phyloP scores from a whole-genome alignment of 2,329 filamentous ascomycete species.

The Emericellopsis atlantica region DNA sequence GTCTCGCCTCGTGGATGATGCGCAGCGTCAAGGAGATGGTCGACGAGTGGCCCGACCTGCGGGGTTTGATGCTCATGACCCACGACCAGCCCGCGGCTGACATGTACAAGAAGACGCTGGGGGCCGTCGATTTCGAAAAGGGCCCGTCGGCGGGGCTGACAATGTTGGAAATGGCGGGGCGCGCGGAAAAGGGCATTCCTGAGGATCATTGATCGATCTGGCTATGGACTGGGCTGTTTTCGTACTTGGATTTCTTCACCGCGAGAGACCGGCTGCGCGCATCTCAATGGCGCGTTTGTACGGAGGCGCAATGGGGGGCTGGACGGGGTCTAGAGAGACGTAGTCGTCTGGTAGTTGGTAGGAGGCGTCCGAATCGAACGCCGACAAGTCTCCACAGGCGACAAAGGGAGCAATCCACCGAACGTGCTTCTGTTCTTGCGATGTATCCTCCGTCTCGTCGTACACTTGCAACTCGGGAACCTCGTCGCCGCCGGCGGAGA shows the following conservation, averaged over 20 bases:
- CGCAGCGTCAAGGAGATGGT: constrained; percentile 44
- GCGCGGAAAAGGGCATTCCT: constrained; percentile 20
- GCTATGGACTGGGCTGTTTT: too few relatives aligned
- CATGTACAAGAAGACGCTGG: constrained; percentile 35
- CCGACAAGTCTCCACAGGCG: constrained; percentile 90
- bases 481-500: constrained; percentile 14
- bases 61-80: constrained; percentile 44
- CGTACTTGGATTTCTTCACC: background rate
- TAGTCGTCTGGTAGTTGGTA: constrained; percentile 81
- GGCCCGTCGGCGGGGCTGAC: constrained; percentile 24
- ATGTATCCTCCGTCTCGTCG: constrained; percentile 18
- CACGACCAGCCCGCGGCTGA: constrained; percentile 22
- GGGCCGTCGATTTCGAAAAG: constrained; percentile 29
- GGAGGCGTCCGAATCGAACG: constrained; percentile 91
- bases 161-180: constrained; percentile 26
- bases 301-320: constrained; percentile 89
- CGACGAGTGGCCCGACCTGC: constrained; percentile 43
- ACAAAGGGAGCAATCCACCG: constrained; percentile 92
- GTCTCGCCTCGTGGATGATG: constrained; percentile 55
- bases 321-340: constrained; percentile 79
- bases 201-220: constrained; percentile 10
- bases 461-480: constrained; percentile 38
- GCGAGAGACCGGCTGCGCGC: constrained; percentile 19
- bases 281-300: constrained; percentile 87
- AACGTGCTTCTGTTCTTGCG: constrained; percentile 12